Evolutionary conservation across 192 early-diverging fungal genomes (phyloP).

Genomic region (Dissophora globulifera): DNA sequence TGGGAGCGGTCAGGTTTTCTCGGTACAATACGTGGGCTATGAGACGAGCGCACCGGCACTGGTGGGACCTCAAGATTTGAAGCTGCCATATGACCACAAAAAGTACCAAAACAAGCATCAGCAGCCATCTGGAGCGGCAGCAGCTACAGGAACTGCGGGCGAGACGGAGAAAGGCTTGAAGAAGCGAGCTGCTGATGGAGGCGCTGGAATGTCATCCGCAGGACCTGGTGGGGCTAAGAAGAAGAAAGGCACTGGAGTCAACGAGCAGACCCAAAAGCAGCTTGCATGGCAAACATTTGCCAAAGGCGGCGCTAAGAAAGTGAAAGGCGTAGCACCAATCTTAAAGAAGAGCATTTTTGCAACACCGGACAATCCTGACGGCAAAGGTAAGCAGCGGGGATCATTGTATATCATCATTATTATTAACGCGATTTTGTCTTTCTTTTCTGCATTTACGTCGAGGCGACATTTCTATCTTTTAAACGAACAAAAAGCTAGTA

Average conservation of each 20-base stretch:
- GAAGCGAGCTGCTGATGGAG: constrained; percentile 6
- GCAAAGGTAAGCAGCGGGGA: constrained; percentile 75
- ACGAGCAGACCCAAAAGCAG: constrained; percentile 78
- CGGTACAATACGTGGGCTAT: constrained; percentile 73
- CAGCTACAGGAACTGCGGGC: not conserved
- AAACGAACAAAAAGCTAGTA: too few relatives aligned
- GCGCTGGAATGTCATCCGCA: constrained; percentile 15
- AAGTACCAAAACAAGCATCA: constrained; percentile 34
- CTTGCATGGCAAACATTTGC: constrained; percentile 82
- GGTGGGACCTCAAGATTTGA: constrained; percentile 59
- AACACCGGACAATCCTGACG: constrained; percentile 82
- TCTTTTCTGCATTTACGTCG: too few relatives aligned
- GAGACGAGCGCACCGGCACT: constrained; percentile 61
- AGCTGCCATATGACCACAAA: constrained; percentile 55
- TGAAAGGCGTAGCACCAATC: constrained; percentile 49
- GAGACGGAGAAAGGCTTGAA: constrained; percentile 1
- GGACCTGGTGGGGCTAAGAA: constrained; percentile 39
- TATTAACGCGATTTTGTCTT: not conserved
- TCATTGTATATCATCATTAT: not conserved
- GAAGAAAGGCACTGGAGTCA: constrained; percentile 59
- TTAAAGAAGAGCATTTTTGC: constrained; percentile 82
- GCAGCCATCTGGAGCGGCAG: constrained; percentile 1
- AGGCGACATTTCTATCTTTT: not conserved
- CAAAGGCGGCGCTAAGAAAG: constrained; percentile 64
- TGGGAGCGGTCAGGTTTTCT: constrained; percentile 63